Evolutionary conservation across 257 asterid genomes (phyloP).

Genomic region (Paulownia fortunei): DNA sequence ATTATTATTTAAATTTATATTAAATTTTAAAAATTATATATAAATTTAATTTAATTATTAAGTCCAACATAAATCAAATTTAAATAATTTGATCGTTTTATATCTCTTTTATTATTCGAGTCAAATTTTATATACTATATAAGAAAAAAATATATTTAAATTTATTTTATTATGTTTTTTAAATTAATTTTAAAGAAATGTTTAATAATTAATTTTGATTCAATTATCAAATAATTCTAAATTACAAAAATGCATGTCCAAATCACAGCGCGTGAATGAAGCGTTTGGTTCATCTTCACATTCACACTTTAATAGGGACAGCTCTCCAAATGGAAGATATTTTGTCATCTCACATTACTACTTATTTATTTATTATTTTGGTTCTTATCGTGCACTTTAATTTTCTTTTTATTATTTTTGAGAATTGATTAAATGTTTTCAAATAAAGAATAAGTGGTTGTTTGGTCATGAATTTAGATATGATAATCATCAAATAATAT

Average conservation of each 20-base stretch:
- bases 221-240: no score
- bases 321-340: conserved; percentile 32
- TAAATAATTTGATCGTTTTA: no score
- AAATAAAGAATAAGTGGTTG: neutral
- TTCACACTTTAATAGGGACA: conserved; percentile 22
- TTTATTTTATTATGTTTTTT: no score
- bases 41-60: neutral
- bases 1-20: neutral
- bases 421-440: conserved; percentile 1
- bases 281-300: conserved; percentile 2
- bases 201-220: no score
- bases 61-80: no score
- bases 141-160: no score
- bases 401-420: neutral
- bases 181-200: no score
- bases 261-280: conserved; percentile 19
- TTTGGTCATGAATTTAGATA: conserved; percentile 15
- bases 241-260: conserved; percentile 5
- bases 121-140: no score
- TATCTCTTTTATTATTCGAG: no score
- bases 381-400: neutral
- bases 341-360: neutral
- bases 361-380: neutral
- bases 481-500: conserved; percentile 3
- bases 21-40: neutral